Evolutionary conservation across 2,329 filamentous ascomycete species (phyloP).

Genomic region (Penicillium sp.): DNA sequence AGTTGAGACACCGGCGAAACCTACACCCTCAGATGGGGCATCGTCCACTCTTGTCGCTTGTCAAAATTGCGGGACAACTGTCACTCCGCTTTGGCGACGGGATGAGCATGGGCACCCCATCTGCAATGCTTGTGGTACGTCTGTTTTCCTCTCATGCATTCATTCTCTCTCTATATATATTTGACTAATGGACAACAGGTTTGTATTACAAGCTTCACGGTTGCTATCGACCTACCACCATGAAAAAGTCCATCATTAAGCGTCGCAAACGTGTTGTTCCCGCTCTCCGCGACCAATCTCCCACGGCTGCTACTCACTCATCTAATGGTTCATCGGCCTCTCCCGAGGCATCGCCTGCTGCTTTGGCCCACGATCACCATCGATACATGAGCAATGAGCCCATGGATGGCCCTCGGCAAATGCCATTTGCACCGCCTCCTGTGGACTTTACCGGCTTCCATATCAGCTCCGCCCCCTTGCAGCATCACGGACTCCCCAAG

Average conservation of each 20-base stretch:
- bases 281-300: conserved; percentile 62
- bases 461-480: conserved; percentile 40
- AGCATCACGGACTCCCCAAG: conserved; percentile 41
- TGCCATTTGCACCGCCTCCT: conserved; percentile 50
- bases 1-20: conserved; percentile 34
- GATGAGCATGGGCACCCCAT: conserved; percentile 96
- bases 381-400: conserved; percentile 44
- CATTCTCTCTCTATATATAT: too few relatives aligned
- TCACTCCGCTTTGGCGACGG: conserved; percentile 92
- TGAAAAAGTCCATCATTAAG: conserved; percentile 99
- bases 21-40: conserved; percentile 34
- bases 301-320: conserved; percentile 47
- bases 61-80: conserved; percentile 95
- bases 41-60: conserved; percentile 78
- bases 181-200: conserved; percentile 57
- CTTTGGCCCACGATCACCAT: conserved; percentile 40
- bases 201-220: conserved; percentile 97
- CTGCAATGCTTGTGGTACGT: conserved; percentile 95
- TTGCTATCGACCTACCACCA: conserved; percentile 89
- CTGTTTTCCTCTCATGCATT: background rate
- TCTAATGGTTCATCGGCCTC: conserved; percentile 52
- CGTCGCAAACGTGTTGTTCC: conserved; percentile 93
- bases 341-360: conserved; percentile 47
- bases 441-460: conserved; percentile 58
- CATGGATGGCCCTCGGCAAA: conserved; percentile 45